Conservation (phyloP, 176 grass and related monocot genomes). For the Eragrostis nindensis region DNA sequence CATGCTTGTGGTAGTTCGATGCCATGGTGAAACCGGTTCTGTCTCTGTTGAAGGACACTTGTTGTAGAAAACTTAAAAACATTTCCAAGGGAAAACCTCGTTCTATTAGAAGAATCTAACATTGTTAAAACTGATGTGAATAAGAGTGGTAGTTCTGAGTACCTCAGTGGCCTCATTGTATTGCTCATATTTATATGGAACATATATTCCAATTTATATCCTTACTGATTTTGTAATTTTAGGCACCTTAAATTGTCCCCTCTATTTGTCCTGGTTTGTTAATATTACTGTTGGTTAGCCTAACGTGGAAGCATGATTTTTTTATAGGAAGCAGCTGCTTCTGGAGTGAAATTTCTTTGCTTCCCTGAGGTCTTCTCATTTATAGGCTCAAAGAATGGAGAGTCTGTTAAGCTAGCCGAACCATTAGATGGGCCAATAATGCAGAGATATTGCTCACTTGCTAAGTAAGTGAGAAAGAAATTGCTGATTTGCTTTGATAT, state of each 20-base stretch:
- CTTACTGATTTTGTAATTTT: conserved; percentile 2
- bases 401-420: conserved; percentile 80
- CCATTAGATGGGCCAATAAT: conserved; percentile 88
- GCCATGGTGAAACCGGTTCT: background rate
- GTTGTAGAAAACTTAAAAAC: background rate
- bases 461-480: conserved; percentile 59
- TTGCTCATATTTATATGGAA: background rate
- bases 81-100: background rate
- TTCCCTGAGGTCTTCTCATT: conserved; percentile 98
- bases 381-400: conserved; percentile 69
- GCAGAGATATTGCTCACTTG: conserved; percentile 93
- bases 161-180: background rate
- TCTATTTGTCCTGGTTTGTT: background rate
- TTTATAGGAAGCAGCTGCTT: conserved; percentile 61
- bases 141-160: background rate
- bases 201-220: too few relatives aligned
- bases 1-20: background rate
- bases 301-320: background rate
- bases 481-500: conserved; percentile 25
- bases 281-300: background rate
- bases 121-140: background rate
- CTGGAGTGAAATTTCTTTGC: conserved; percentile 81
- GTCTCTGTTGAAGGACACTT: background rate
- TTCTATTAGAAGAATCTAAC: background rate
- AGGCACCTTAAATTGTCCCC: background rate